Percentiles rank a stretch among this genome's conserved stretches.
Conservation (phyloP, 2,329 filamentous ascomycete genomes). For the Anthostomella pinea region DNA sequence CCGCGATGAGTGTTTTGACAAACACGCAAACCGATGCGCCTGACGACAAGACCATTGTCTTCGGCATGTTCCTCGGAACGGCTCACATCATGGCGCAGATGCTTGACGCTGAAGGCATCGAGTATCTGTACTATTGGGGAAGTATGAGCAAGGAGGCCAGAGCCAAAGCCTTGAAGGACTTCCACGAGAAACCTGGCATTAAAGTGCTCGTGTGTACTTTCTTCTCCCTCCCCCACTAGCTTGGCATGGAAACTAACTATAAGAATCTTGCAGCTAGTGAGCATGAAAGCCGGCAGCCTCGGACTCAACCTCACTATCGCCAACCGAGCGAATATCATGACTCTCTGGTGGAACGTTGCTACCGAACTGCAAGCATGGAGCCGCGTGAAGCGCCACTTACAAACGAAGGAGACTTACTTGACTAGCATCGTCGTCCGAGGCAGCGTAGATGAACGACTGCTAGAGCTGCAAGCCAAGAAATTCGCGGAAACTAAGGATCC, state of each 20-base stretch:
- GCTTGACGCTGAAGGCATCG: constrained; percentile 25
- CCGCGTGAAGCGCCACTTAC: constrained; percentile 63
- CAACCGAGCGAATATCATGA: constrained; percentile 54
- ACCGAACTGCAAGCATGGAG: constrained; percentile 59
- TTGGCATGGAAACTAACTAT: constrained; percentile 2
- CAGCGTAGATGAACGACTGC: constrained; percentile 11
- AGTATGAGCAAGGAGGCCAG: constrained; percentile 15
- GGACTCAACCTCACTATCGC: constrained; percentile 41
- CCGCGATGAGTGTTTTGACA: background rate
- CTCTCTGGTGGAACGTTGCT: constrained; percentile 61
- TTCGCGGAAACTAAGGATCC: constrained; percentile 1
- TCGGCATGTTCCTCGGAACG: constrained; percentile 24
- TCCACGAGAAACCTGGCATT: constrained; percentile 7
- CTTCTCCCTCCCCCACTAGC: background rate
- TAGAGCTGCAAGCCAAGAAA: constrained; percentile 3
- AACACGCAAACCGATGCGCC: constrained; percentile 3
- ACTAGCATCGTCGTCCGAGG: constrained; percentile 47
- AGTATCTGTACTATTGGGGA: constrained; percentile 39
- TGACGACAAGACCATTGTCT: constrained; percentile 15
- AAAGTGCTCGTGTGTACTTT: constrained; percentile 37
- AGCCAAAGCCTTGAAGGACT: constrained; percentile 16
- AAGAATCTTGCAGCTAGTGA: constrained; percentile 31
- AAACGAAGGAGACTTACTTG: constrained; percentile 57
- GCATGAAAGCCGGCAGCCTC: constrained; percentile 34
- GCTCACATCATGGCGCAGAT: constrained; percentile 35